Percentiles rank a stretch among this genome's conserved stretches.
phyloP scores from a whole-genome alignment of 2,329 filamentous ascomycete species.

The Mycocentrospora acerina region DNA sequence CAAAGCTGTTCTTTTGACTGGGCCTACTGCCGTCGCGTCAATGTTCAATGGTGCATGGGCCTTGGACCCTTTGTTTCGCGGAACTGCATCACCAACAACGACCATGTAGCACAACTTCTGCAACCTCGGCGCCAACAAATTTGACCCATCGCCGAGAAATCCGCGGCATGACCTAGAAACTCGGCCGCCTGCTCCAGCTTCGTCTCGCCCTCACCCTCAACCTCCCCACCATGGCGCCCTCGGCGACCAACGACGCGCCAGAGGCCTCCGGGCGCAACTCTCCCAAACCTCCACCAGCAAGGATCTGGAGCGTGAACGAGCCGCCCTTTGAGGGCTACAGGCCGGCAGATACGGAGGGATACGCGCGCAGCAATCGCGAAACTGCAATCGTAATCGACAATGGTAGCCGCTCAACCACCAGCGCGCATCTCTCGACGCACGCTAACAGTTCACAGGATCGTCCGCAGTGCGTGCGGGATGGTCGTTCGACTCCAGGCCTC shows the following conservation, averaged over 20 bases:
- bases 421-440: constrained; percentile 2
- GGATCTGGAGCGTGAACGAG: constrained; percentile 57
- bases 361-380: constrained; percentile 60
- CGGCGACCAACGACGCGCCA: constrained; percentile 42
- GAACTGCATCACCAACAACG: constrained; percentile 19
- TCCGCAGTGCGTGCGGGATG: constrained; percentile 89
- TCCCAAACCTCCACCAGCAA: constrained; percentile 55
- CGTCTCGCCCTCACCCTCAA: constrained; percentile 6
- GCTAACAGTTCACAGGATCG: constrained; percentile 62
- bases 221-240: constrained; percentile 37
- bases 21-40: too few species aligned
- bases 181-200: constrained; percentile 10
- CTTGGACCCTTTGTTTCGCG: constrained; percentile 10
- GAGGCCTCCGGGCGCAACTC: constrained; percentile 48
- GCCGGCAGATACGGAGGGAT: constrained; percentile 65
- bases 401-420: constrained; percentile 57
- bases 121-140: constrained; percentile 17
- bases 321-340: constrained; percentile 63
- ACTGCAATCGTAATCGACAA: constrained; percentile 97
- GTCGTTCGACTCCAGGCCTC: constrained; percentile 86
- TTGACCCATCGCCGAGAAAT: constrained; percentile 13
- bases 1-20: too few species aligned
- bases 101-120: constrained; percentile 17
- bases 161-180: constrained; percentile 30
- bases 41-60: constrained; percentile 23